These are phyloP conservation scores for Babjeviella inositovora DNA, from an alignment of 805 yeast species.

Conservation along the genomic window DNA sequence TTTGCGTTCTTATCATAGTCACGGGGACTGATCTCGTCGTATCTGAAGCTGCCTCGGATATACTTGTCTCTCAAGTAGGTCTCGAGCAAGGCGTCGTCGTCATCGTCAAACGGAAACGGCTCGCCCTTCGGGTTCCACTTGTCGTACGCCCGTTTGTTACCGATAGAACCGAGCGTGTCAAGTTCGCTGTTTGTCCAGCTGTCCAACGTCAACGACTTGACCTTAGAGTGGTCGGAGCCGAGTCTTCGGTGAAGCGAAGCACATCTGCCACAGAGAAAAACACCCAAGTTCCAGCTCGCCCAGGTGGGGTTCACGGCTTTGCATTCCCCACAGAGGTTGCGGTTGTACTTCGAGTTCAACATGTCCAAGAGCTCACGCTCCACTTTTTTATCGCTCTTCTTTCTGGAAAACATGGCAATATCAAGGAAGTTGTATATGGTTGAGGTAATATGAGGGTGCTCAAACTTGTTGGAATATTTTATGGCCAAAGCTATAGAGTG, in stretches of 20 bases:
- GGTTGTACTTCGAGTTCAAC: too few species aligned
- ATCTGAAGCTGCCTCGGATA: conserved; percentile 39
- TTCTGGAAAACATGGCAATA: too few species aligned
- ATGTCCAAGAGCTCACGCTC: too few species aligned
- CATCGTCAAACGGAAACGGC: conserved; percentile 67
- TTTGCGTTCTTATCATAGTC: conserved; percentile 16
- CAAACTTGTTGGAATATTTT: too few species aligned
- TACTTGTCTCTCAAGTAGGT: conserved; percentile 54
- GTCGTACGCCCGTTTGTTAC: conserved; percentile 43
- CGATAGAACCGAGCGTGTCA: conserved; percentile 22
- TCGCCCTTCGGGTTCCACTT: conserved; percentile 55
- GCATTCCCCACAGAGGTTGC: too few species aligned
- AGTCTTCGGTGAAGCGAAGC: conserved; percentile 62
- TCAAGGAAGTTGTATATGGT: too few species aligned
- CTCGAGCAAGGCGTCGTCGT: conserved; percentile 44
- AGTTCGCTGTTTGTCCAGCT: conserved; percentile 48
- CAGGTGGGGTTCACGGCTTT: conserved; percentile 1
- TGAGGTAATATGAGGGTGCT: too few species aligned
- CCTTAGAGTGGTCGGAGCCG: conserved; percentile 43
- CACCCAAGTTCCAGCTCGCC: conserved; percentile 22
- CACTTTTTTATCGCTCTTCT: too few species aligned
- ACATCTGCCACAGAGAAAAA: conserved; percentile 74
- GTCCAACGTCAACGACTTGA: conserved; percentile 63
- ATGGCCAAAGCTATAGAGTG: too few species aligned
- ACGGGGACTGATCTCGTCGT: conserved; percentile 14